A percentile compares a stretch with the other conserved stretches of the same genome.
Evolutionary conservation across 164 flowering plant species (phyloP).

Genomic region (Annona cherimola): DNA sequence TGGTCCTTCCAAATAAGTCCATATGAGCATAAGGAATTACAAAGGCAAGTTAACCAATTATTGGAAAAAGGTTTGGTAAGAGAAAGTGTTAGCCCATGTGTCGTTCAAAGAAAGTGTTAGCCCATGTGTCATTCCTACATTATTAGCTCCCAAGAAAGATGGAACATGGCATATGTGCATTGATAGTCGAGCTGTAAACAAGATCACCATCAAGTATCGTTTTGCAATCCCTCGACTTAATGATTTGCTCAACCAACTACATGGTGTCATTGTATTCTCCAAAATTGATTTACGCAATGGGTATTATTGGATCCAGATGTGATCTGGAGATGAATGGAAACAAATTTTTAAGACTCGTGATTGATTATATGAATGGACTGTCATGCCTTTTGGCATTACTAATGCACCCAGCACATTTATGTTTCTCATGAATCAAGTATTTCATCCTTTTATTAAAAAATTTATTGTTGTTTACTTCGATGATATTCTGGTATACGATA

Average conservation of each 20-base stretch:
- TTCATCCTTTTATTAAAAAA: not conserved
- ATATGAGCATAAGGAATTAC: not conserved
- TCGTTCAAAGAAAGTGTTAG: not conserved
- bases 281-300: not conserved
- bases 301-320: not conserved
- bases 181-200: not conserved
- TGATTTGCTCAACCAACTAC: slow-evolving; percentile 1
- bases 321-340: slow-evolving; percentile 5
- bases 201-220: not conserved
- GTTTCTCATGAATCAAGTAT: not conserved
- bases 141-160: slow-evolving; percentile 1
- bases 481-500: not conserved
- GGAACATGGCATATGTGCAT: slow-evolving; percentile 4
- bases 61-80: not conserved
- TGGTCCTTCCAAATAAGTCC: slow-evolving; percentile 3
- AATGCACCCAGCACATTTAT: not conserved
- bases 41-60: slow-evolving; percentile 2
- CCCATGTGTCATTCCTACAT: not conserved
- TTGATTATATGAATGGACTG: not conserved
- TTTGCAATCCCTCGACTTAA: not conserved
- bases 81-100: slow-evolving; percentile 3
- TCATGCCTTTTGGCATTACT: not conserved
- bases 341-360: not conserved
- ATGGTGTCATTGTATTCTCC: slow-evolving; percentile 1
- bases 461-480: not conserved